These are phyloP conservation scores for Calonectria fujianensis DNA, from an alignment of 2,329 filamentous ascomycete genomes.

Conservation along the genomic window DNA sequence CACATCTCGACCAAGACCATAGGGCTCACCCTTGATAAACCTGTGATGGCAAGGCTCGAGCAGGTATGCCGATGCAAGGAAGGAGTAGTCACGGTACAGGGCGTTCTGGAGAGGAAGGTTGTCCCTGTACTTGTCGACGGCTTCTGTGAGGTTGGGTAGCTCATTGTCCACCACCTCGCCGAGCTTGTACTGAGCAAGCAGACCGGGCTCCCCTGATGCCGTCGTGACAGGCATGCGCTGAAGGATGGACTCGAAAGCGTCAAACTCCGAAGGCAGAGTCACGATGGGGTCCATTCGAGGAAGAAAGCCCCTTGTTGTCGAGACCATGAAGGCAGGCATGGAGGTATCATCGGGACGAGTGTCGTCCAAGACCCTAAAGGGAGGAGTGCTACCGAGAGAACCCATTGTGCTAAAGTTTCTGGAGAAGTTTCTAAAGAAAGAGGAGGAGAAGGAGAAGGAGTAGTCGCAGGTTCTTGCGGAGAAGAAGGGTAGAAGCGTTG, in stretches of 20 bases:
- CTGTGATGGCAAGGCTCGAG: conserved; percentile 92
- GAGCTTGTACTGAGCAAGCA: conserved; percentile 84
- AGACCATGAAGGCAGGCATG: conserved; percentile 86
- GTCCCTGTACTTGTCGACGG: conserved; percentile 82
- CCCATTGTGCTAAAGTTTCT: conserved; percentile 61
- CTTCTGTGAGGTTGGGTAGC: conserved; percentile 84
- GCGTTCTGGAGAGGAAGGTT: conserved; percentile 89
- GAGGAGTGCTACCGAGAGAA: conserved; percentile 59
- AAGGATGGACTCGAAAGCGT: conserved; percentile 81
- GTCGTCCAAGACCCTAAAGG: conserved; percentile 79
- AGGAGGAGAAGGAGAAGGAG: conserved; percentile 14
- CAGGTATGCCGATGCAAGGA: conserved; percentile 91
- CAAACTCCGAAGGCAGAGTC: conserved; percentile 83
- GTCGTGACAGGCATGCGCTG: conserved; percentile 87
- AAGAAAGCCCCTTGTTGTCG: conserved; percentile 83
- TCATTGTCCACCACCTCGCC: conserved; percentile 84
- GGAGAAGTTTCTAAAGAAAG: conserved; percentile 38
- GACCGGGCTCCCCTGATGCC: conserved; percentile 82
- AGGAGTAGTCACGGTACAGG: conserved; percentile 93
- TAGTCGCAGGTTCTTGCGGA: neutral
- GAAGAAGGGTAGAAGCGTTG: neutral
- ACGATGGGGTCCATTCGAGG: conserved; percentile 79
- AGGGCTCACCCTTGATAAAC: conserved; percentile 81
- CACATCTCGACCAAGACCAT: conserved; percentile 84
- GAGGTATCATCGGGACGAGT: conserved; percentile 77